phyloP scores from a whole-genome alignment of 2,329 filamentous ascomycete genomes.

The Xylogone sp. region DNA sequence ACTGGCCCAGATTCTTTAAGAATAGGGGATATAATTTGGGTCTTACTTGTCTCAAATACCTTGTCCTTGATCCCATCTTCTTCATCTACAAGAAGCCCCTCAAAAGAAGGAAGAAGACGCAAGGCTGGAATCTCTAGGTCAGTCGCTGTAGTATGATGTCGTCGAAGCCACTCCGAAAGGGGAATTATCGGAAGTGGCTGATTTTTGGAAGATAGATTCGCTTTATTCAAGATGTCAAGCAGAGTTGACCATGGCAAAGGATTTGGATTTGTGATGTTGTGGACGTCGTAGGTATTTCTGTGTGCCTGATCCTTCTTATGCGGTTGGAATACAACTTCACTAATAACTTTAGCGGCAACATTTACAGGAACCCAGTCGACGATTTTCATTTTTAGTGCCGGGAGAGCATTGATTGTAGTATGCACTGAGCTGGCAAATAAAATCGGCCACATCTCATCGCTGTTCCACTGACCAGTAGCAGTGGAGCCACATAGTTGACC shows the following conservation, averaged over 20 bases:
- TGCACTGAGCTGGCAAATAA: constrained; percentile 14
- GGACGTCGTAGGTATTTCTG: constrained; percentile 11
- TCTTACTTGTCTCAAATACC: constrained; percentile 19
- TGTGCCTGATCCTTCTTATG: neutral
- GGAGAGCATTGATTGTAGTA: constrained; percentile 10
- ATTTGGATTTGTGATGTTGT: constrained; percentile 24
- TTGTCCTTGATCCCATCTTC: constrained; percentile 6
- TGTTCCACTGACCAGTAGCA: constrained; percentile 19
- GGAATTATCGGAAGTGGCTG: constrained; percentile 7
- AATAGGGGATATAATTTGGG: constrained; percentile 6
- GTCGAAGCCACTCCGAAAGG: constrained; percentile 17
- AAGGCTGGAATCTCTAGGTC: constrained; percentile 15
- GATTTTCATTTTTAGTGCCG: constrained; percentile 7
- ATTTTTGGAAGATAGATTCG: neutral
- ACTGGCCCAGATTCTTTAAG: constrained; percentile 16
- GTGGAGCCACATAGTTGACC: constrained; percentile 23
- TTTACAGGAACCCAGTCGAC: constrained; percentile 25
- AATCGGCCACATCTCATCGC: constrained; percentile 22
- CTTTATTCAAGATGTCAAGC: constrained; percentile 9
- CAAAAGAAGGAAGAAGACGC: constrained; percentile 20
- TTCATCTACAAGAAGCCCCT: constrained; percentile 14
- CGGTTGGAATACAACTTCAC: constrained; percentile 10
- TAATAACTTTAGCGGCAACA: constrained; percentile 15
- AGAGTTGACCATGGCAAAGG: constrained; percentile 15
- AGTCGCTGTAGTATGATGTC: constrained; percentile 6